Base-by-base conservation (phyloP, 2,329 filamentous ascomycete genomes). In the Penicillium sp. region DNA sequence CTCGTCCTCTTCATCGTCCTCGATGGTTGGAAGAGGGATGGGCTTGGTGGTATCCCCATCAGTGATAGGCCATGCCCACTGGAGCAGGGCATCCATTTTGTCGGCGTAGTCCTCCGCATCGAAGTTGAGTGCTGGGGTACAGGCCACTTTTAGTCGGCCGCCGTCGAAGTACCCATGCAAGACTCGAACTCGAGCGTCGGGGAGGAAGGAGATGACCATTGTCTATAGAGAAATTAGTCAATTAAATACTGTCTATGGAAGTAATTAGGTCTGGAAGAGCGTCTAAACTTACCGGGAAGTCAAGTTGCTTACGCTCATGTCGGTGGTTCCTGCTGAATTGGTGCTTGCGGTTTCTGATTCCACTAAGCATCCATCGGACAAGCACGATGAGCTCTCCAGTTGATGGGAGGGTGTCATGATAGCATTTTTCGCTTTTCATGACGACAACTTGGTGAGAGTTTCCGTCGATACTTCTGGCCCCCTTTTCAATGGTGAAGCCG, bases 361-460 rank as follows among this genome's bases (percentile, higher is more conserved):
- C 50, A 22, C 25, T 45, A 4, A 59, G 26, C 53, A 61, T 61
- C 56, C 53, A 61, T 19, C 53, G 53, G 4, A 57, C 41, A 11
- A 61, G 47, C 0, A 59, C 53, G 5, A 53, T 17, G 11, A 61
- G 45, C 30, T 59, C 59, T 12, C 53, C 46, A 19, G 46, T 17
- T 5, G 56, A 51, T 0, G 53, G 56, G 12, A 28, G 25, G 2
- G 30, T 47, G 16, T 12, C 28, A 8, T 45, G 40, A 10, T 55
- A 12, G n/a, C 35, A 14, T 1, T 33, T 11, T 6, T 54, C 14
- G 26, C 40, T 57, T 25, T 45, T 33, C 58, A 61, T 59, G 10
- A 54, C 38, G 17, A 50, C 52, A 1, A 54, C 6, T 25, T 36
- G 45, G 25, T 54, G 45, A 2, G 45, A 14, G 11, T 38, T 43